Conservation (phyloP, 768 basidiomycete species). For the Tephrocybe sp. region DNA sequence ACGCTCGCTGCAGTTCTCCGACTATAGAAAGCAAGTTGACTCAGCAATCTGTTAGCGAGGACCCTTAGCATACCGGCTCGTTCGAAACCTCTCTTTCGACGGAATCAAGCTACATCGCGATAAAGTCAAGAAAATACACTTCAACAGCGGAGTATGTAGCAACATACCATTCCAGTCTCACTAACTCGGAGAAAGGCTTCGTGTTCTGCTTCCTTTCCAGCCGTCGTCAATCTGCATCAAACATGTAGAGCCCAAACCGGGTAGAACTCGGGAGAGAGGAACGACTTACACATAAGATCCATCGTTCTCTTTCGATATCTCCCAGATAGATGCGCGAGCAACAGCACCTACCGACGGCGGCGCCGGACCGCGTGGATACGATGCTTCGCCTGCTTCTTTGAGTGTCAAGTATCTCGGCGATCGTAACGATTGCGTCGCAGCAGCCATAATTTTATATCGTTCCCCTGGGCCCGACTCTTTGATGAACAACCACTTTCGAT, state of each 20-base stretch:
- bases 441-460: conserved; percentile 8
- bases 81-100: background rate
- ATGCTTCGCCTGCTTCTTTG: background rate
- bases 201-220: background rate
- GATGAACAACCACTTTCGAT: conserved; percentile 10
- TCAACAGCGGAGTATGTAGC: too few relatives aligned
- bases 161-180: conserved; percentile 5
- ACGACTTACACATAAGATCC: conserved; percentile 4
- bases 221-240: background rate
- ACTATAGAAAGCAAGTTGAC: too few relatives aligned
- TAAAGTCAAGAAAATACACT: too few relatives aligned
- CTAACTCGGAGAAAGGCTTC: conserved; percentile 3
- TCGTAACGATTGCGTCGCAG: conserved; percentile 1
- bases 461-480: background rate
- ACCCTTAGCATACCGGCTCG: background rate
- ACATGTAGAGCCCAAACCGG: too few relatives aligned
- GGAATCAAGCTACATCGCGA: background rate
- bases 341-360: background rate
- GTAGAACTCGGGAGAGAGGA: too few relatives aligned
- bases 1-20: conserved; percentile 1
- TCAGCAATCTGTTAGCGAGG: too few relatives aligned
- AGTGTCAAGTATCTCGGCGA: background rate
- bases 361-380: background rate
- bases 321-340: background rate
- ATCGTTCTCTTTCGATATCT: conserved; percentile 1